Conservation (phyloP, 306 rosid species). For the Trifolium subterraneum region DNA sequence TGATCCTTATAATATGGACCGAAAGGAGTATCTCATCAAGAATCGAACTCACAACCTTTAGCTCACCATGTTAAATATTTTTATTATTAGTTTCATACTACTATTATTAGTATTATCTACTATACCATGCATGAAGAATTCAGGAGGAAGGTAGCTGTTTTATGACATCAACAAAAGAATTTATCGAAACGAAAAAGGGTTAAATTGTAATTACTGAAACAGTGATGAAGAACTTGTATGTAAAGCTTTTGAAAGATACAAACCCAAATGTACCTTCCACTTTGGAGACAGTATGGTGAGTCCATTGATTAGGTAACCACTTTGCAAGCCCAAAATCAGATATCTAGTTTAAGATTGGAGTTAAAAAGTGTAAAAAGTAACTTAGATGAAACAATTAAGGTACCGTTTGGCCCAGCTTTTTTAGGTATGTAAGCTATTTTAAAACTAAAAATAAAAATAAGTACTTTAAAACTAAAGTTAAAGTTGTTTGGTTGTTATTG, state of each 20-base stretch:
- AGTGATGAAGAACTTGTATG: neutral
- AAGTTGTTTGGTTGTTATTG: too few relatives aligned
- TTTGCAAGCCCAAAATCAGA: conserved; percentile 97
- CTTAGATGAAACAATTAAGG: conserved; percentile 25
- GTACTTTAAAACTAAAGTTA: too few relatives aligned
- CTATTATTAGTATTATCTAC: too few relatives aligned
- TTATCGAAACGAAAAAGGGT: neutral
- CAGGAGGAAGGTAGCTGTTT: conserved; percentile 97
- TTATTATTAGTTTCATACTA: too few relatives aligned
- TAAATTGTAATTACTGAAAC: neutral
- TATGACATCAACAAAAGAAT: conserved; percentile 36
- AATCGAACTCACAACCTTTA: too few relatives aligned
- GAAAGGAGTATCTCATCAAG: too few relatives aligned
- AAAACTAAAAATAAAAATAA: too few relatives aligned
- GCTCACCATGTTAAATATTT: too few relatives aligned
- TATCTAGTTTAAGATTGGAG: conserved; percentile 63
- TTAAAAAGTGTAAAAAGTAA: conserved; percentile 20
- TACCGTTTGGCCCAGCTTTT: too few relatives aligned
- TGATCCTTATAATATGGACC: too few relatives aligned
- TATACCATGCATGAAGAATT: conserved; percentile 97
- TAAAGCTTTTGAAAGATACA: conserved; percentile 45
- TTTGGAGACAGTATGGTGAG: conserved; percentile 88
- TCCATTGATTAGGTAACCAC: conserved; percentile 98
- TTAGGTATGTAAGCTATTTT: too few relatives aligned
- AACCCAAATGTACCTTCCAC: conserved; percentile 99